Conservation (phyloP, 192 early-diverging fungal genomes). For the Umbelopsis ramanniana region DNA sequence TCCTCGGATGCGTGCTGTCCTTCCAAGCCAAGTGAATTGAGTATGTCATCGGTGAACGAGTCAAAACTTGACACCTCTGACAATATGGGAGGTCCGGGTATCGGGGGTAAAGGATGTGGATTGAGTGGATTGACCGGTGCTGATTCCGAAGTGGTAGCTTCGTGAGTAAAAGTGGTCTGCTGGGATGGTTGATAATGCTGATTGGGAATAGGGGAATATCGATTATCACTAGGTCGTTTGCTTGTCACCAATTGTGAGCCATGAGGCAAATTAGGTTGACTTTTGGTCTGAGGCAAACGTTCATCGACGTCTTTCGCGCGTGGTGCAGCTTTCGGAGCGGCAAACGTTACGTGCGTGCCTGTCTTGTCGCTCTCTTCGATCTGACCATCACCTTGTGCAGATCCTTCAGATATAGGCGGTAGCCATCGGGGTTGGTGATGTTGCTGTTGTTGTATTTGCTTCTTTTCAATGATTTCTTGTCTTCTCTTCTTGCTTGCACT, state of each 20-base stretch:
- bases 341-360: not conserved
- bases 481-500: constrained; percentile 6
- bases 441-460: constrained; percentile 13
- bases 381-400: not conserved
- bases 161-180: not conserved
- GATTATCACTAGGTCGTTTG: not conserved
- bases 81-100: constrained; percentile 15
- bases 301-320: not conserved
- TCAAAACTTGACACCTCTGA: not conserved
- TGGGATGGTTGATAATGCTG: not conserved
- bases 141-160: not conserved
- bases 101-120: constrained; percentile 10
- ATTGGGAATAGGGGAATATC: constrained; percentile 11
- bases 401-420: not conserved
- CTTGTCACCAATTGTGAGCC: not conserved
- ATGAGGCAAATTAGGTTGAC: not conserved
- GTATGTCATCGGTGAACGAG: constrained; percentile 12
- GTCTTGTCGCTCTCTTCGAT: not conserved
- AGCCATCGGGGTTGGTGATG: constrained; percentile 8
- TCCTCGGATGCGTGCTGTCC: not conserved
- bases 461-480: constrained; percentile 15
- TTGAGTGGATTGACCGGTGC: not conserved
- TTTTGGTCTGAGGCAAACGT: too few relatives aligned
- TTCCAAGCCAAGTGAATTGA: constrained; percentile 12
- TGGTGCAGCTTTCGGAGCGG: not conserved